Evolutionary conservation across 1,139 yeast species (phyloP).

Genomic region (Scheffersomyces illinoinensis): DNA sequence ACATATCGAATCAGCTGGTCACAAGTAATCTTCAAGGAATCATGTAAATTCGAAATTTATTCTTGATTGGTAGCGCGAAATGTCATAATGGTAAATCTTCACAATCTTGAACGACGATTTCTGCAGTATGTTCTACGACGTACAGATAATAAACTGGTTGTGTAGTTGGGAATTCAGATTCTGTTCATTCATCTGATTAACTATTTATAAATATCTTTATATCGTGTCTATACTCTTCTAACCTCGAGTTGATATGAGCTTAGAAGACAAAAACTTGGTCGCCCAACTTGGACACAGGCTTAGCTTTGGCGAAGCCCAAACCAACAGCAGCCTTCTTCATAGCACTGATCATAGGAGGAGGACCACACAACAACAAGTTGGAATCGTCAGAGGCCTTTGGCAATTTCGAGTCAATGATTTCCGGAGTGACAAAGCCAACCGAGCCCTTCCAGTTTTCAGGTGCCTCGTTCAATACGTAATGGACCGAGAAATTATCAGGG

Average conservation of each 20-base stretch:
- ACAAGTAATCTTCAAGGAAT: too few species aligned
- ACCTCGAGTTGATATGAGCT: slow-evolving; percentile 2
- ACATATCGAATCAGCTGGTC: too few species aligned
- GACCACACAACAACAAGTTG: slow-evolving; percentile 89
- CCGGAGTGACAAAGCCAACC: slow-evolving; percentile 80
- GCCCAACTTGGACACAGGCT: slow-evolving; percentile 86
- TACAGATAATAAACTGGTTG: not conserved
- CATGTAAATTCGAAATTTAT: too few species aligned
- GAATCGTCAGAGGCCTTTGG: slow-evolving; percentile 65
- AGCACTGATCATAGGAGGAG: slow-evolving; percentile 84
- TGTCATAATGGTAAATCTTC: too few species aligned
- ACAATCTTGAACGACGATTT: not conserved
- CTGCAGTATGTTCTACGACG: too few species aligned
- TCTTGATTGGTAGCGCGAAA: not conserved
- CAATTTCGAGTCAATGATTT: slow-evolving; percentile 63
- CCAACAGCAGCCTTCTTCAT: slow-evolving; percentile 78
- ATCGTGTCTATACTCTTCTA: not conserved
- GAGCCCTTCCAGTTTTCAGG: slow-evolving; percentile 79
- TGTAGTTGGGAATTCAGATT: not conserved
- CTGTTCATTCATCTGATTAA: not conserved
- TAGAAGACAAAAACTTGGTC: slow-evolving; percentile 91
- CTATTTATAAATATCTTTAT: not conserved
- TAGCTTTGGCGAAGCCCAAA: slow-evolving; percentile 84
- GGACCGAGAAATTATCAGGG: slow-evolving; percentile 67
- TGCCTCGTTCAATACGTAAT: slow-evolving; percentile 75